Base-by-base conservation (phyloP, 2,329 filamentous ascomycete species). In the Botrytis porri region DNA sequence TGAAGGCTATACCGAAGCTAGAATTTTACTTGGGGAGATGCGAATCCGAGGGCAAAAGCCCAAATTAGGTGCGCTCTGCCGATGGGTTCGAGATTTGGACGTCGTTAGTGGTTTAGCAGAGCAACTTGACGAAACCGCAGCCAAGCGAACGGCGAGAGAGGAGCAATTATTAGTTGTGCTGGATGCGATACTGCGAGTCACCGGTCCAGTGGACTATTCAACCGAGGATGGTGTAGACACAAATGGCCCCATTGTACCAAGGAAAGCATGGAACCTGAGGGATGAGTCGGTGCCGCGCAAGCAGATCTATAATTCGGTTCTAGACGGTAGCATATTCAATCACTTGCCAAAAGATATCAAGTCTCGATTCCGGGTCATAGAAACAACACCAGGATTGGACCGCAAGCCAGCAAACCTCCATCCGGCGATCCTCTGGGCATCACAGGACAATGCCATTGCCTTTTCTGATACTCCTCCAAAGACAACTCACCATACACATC, bases 81-180 rank as follows among this genome's bases (percentile, higher is more conserved):
- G 91, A 73, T 93, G 91, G 91, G 90, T 93, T 7, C 86, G 91
- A 73, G 90, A 92, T 78, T 83, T 93, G 39, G 90, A 93, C 77
- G 88, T 92, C 37, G 88, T 92, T 67, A 91, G 88, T 76, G 90
- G 90, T 2, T 82, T 92, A 12, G 88, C 88, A 5, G 88, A 88
- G 35, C 84, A 87, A 70, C 83, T 87, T 0, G 83, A 83, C 2
- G 84, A 84, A 4, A 81, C 69, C 51, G 72, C 72, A 41, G 62
- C 81, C 4, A 77, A 83, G 70, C 83, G 86, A 51, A 83, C 84
- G 0, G 77, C 80, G 3, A 84, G 83, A 62, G 87, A 90, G 18
- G 81, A 85, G 51, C 87, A 90, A 71, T 83, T 90, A 0, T 83
- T 93, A 16, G 80, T 82, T 37, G 88, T 92, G 0, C 83, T 93